These are phyloP conservation scores for Globisporangium nodosum DNA, from an alignment of 352 stramenopile species.

Conservation along the genomic window DNA sequence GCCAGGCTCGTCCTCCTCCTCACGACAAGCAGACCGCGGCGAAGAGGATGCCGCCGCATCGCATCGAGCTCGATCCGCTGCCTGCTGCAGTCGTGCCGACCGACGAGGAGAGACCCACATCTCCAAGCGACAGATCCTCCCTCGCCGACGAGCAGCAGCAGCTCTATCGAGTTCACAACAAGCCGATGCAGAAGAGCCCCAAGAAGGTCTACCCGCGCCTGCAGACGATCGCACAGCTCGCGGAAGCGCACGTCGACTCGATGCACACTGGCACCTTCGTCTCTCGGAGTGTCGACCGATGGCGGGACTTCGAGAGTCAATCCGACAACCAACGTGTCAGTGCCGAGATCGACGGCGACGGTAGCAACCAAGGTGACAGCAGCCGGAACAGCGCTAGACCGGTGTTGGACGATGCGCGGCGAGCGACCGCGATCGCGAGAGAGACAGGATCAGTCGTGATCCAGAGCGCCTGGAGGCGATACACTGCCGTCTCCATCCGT, in stretches of 20 bases:
- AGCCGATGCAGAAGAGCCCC: not conserved
- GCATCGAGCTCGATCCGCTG: slow-evolving; percentile 10
- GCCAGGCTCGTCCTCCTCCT: not conserved
- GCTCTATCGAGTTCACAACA: not conserved
- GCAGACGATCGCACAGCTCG: slow-evolving; percentile 41
- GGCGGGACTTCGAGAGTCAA: slow-evolving; percentile 19
- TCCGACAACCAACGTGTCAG: not conserved
- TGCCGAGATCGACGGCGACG: not conserved
- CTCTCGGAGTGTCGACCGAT: slow-evolving; percentile 33
- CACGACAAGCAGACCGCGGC: not conserved
- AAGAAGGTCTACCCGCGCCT: slow-evolving; percentile 21
- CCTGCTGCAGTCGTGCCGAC: not conserved
- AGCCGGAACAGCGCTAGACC: not conserved
- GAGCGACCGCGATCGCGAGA: slow-evolving; percentile 18
- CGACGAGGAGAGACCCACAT: not conserved
- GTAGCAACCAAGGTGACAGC: not conserved
- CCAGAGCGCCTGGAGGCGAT: slow-evolving; percentile 37
- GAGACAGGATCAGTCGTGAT: slow-evolving; percentile 41
- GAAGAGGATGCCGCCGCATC: not conserved
- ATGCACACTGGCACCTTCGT: slow-evolving; percentile 45
- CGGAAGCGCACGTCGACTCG: slow-evolving; percentile 24
- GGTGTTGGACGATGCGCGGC: slow-evolving; percentile 13
- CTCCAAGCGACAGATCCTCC: not conserved
- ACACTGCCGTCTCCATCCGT: slow-evolving; percentile 21
- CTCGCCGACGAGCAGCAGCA: not conserved